Percentiles rank a stretch among this genome's conserved stretches.
Evolutionary conservation across 1,284 basidiomycete genomes (phyloP).

Genomic region (Clitocybe nebularis): DNA sequence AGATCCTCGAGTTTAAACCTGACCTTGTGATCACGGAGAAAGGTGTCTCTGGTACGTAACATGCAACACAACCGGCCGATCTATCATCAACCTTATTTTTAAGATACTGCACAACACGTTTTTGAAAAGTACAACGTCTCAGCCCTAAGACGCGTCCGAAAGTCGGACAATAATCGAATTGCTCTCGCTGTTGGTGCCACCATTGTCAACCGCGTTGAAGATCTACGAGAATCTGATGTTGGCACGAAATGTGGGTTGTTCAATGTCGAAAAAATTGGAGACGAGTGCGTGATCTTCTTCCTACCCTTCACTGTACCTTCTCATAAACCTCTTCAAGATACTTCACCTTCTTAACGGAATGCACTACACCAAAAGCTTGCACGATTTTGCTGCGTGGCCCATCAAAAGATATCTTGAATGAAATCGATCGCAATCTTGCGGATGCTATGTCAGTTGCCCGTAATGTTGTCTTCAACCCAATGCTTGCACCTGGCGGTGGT

Average conservation of each 20-base stretch:
- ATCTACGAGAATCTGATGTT: conserved; percentile 88
- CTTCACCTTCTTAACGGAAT: conserved; percentile 95
- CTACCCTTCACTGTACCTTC: conserved; percentile 1
- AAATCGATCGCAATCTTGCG: conserved; percentile 95
- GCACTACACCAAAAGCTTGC: conserved; percentile 93
- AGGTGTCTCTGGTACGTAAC: conserved; percentile 81
- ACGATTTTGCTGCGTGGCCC: conserved; percentile 98
- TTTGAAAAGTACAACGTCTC: conserved; percentile 89
- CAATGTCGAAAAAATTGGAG: conserved; percentile 95
- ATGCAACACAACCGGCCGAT: neutral
- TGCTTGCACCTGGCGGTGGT: conserved; percentile 90
- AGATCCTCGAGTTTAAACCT: conserved; percentile 91
- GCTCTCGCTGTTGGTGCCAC: conserved; percentile 94
- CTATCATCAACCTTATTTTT: neutral
- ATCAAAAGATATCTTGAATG: conserved; percentile 97
- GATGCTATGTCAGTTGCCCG: conserved; percentile 98
- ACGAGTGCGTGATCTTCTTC: conserved; percentile 64
- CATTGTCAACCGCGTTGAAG: conserved; percentile 96
- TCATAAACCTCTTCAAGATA: conserved; percentile 53
- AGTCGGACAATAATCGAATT: conserved; percentile 98
- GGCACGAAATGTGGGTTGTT: conserved; percentile 94
- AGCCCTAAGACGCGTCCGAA: conserved; percentile 91
- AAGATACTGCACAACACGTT: conserved; percentile 93
- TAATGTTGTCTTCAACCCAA: conserved; percentile 95
- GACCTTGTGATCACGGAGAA: conserved; percentile 97